Percentiles rank a stretch among this genome's conserved stretches.
Evolutionary conservation across 2,329 filamentous ascomycete species (phyloP).

Genomic region (Nemania serpens): DNA sequence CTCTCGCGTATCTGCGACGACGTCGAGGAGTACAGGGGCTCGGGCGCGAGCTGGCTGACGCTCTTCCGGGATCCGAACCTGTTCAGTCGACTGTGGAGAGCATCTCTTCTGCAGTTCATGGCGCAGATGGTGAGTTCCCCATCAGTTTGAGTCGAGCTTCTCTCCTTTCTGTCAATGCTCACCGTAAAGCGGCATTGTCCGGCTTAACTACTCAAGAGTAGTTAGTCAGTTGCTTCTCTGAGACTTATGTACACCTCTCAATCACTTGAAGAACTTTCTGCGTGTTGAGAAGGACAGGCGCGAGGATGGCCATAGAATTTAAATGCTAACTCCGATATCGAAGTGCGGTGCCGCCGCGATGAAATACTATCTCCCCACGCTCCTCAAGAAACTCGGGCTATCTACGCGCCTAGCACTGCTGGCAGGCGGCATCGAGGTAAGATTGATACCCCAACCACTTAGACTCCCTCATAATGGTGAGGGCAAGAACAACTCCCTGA

Average conservation of each 20-base stretch:
- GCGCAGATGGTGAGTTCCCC: constrained; percentile 50
- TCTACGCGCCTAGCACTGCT: constrained; percentile 53
- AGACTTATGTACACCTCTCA: background rate
- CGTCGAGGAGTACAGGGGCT: constrained; percentile 45
- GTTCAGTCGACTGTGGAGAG: constrained; percentile 60
- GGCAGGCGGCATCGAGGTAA: constrained; percentile 56
- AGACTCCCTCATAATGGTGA: background rate
- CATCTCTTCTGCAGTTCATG: constrained; percentile 62
- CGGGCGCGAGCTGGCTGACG: constrained; percentile 48
- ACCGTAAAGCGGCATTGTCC: background rate
- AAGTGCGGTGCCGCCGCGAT: constrained; percentile 62
- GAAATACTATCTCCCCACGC: constrained; percentile 63
- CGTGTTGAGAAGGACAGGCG: background rate
- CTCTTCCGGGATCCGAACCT: constrained; percentile 55
- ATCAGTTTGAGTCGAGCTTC: background rate
- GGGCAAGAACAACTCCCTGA: background rate
- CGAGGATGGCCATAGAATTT: background rate
- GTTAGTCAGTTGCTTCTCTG: background rate
- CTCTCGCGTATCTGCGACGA: constrained; percentile 53
- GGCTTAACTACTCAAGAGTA: background rate
- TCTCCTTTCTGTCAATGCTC: background rate
- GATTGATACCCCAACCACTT: background rate
- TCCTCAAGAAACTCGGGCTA: constrained; percentile 57
- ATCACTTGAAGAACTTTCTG: background rate
- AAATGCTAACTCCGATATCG: background rate